Conservation (phyloP, 2,329 filamentous ascomycete genomes). For the Colletotrichum spinosum region DNA sequence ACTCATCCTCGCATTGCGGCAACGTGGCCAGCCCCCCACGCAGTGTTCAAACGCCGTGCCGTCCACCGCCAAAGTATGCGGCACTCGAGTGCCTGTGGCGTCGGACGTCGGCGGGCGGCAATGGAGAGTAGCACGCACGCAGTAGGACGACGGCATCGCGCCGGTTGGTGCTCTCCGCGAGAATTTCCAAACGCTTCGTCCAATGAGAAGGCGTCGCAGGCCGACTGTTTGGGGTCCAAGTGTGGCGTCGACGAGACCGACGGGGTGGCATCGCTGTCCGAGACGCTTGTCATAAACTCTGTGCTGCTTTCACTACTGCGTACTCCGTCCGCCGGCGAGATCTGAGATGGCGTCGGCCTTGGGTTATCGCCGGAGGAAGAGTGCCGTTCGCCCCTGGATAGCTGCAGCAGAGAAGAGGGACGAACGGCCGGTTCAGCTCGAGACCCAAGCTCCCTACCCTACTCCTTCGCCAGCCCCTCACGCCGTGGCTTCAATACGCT, state of each 20-base stretch:
- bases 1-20: too few species aligned
- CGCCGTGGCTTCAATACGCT: too few species aligned
- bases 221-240: not conserved
- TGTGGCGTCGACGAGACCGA: conserved; percentile 1
- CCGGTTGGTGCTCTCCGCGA: conserved; percentile 8
- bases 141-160: conserved; percentile 14
- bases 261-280: conserved; percentile 1
- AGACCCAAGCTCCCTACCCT: too few species aligned
- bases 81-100: too few species aligned
- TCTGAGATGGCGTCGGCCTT: not conserved
- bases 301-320: not conserved
- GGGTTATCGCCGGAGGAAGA: too few species aligned
- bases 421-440: not conserved
- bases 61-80: too few species aligned
- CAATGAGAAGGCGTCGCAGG: conserved; percentile 8
- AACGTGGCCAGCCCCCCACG: too few species aligned
- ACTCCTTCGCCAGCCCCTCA: too few species aligned
- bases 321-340: not conserved
- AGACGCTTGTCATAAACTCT: not conserved
- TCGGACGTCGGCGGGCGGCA: too few species aligned
- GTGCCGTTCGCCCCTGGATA: too few species aligned
- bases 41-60: too few species aligned
- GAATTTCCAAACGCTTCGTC: not conserved
- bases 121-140: not conserved
- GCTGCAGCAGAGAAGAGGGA: not conserved